Conservation (phyloP, 129 eudicot genomes). For the Arctium minus region DNA sequence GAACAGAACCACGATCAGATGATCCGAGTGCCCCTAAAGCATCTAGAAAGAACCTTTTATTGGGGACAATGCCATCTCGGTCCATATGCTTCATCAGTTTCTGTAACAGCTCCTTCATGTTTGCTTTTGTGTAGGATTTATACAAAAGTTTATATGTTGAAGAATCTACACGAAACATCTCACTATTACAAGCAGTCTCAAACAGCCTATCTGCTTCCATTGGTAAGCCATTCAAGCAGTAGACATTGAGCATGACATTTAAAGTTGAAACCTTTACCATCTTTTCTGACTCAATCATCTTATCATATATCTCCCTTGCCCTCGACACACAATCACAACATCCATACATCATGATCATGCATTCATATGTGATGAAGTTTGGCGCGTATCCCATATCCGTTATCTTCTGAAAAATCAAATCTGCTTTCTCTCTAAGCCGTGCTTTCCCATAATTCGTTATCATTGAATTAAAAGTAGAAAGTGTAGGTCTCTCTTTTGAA, state of each 20-base stretch:
- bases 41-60: constrained; percentile 74
- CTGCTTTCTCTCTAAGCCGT: constrained; percentile 79
- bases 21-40: constrained; percentile 77
- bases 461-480: constrained; percentile 82
- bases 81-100: constrained; percentile 72
- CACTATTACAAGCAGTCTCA: constrained; percentile 43
- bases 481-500: constrained; percentile 74
- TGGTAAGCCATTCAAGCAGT: constrained; percentile 66
- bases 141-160: constrained; percentile 90
- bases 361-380: constrained; percentile 68
- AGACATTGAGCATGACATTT: constrained; percentile 90
- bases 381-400: constrained; percentile 67
- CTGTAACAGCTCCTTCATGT: constrained; percentile 59
- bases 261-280: constrained; percentile 63
- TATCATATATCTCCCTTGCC: constrained; percentile 72
- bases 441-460: constrained; percentile 91
- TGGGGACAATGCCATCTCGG: constrained; percentile 75
- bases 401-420: constrained; percentile 54
- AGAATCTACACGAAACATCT: constrained; percentile 42
- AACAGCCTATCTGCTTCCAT: constrained; percentile 67
- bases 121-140: constrained; percentile 78
- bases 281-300: constrained; percentile 44
- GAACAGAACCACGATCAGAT: constrained; percentile 23
- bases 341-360: constrained; percentile 83
- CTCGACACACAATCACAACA: constrained; percentile 64